phyloP scores from a whole-genome alignment of 495 filamentous ascomycete species.

The Cercophora scortea region DNA sequence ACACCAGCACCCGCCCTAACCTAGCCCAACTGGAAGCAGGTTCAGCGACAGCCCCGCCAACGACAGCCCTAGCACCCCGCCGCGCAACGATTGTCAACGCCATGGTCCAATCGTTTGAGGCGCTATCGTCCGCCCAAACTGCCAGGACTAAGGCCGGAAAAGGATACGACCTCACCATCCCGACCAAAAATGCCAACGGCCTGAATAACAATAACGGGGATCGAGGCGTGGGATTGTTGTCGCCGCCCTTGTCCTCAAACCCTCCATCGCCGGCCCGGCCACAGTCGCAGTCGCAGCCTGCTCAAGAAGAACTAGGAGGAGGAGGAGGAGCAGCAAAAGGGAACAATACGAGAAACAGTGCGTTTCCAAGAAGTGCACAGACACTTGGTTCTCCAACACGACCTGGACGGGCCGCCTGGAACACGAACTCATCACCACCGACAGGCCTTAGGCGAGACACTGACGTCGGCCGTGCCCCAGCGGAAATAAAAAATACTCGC shows the following conservation, averaged over 20 bases:
- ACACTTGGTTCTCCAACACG: too few species aligned
- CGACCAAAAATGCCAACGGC: constrained; percentile 12
- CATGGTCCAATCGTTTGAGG: constrained; percentile 26
- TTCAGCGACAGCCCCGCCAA: neutral
- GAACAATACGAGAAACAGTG: too few species aligned
- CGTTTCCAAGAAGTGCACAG: too few species aligned
- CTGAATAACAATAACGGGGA: neutral
- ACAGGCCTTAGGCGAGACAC: too few species aligned
- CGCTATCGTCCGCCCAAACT: constrained; percentile 1
- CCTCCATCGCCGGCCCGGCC: constrained; percentile 12
- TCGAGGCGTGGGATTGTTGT: constrained; percentile 4
- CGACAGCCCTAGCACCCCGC: constrained; percentile 3
- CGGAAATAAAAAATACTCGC: too few species aligned
- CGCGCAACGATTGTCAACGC: constrained; percentile 17
- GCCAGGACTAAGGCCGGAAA: constrained; percentile 9
- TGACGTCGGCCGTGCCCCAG: too few species aligned
- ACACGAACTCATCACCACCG: too few species aligned
- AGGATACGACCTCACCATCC: constrained; percentile 17
- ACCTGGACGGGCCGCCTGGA: too few species aligned
- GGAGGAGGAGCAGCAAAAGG: too few species aligned
- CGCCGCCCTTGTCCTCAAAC: constrained; percentile 8
- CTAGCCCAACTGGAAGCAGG: neutral
- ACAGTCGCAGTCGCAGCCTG: neutral
- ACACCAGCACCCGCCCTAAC: neutral
- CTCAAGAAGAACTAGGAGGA: too few species aligned